Conservation (phyloP, 768 basidiomycete species). For the Phylloporus sp. region DNA sequence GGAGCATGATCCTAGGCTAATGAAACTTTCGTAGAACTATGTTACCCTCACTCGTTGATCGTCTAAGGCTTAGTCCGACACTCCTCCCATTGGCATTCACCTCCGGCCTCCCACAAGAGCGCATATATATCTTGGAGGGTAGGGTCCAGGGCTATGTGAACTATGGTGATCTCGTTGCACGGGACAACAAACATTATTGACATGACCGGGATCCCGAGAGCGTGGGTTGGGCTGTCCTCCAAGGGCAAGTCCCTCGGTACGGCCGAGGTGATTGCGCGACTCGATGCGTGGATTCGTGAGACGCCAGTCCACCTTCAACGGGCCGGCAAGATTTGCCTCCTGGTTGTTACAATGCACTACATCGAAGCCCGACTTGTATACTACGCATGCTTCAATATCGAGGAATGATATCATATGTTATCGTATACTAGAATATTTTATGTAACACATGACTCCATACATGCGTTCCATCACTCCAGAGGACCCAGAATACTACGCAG, state of each 20-base stretch:
- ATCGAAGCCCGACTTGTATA: too few species aligned
- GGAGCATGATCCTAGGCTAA: background rate
- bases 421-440: too few species aligned
- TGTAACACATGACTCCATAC: too few species aligned
- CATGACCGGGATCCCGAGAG: conserved; percentile 63
- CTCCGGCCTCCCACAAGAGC: conserved; percentile 35
- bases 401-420: too few species aligned
- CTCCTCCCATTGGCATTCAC: conserved; percentile 40
- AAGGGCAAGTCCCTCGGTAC: conserved; percentile 48
- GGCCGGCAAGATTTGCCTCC: too few species aligned
- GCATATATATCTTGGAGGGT: conserved; percentile 49
- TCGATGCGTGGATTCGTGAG: conserved; percentile 59
- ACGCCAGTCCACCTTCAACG: too few species aligned
- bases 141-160: conserved; percentile 36
- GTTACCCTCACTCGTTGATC: conserved; percentile 47
- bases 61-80: conserved; percentile 40
- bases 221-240: conserved; percentile 68
- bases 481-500: too few species aligned
- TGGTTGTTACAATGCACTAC: too few species aligned
- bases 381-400: too few species aligned
- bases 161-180: conserved; percentile 42
- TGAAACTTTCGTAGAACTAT: conserved; percentile 45
- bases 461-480: too few species aligned
- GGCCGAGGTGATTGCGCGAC: conserved; percentile 35
- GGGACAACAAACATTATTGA: conserved; percentile 45